Percentiles rank a stretch among this genome's conserved stretches.
These are phyloP conservation scores for Fragaria vesca DNA, from an alignment of 306 rosid genomes.

Conservation along the genomic window DNA sequence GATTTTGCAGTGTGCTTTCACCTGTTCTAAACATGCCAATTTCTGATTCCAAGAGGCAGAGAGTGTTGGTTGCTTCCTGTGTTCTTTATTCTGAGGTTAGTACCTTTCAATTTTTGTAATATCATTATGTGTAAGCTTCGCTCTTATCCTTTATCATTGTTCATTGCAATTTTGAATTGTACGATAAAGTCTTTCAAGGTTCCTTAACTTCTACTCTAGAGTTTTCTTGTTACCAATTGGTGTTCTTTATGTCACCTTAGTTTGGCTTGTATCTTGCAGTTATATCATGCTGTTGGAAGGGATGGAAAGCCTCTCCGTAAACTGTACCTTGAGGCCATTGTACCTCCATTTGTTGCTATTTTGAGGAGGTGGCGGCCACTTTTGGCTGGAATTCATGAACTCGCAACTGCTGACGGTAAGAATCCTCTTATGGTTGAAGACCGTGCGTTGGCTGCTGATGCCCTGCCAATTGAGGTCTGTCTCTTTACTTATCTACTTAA, in stretches of 20 bases:
- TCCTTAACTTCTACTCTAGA: conserved; percentile 5
- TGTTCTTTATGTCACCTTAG: not conserved
- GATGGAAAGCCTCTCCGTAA: conserved; percentile 83
- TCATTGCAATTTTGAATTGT: not conserved
- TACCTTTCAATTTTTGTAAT: not conserved
- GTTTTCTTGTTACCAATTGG: conserved; percentile 19
- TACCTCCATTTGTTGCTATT: conserved; percentile 88
- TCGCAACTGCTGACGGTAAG: conserved; percentile 80
- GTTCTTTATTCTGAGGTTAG: conserved; percentile 95
- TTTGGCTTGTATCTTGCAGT: conserved; percentile 48
- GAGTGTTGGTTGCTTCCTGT: conserved; percentile 91
- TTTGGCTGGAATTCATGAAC: conserved; percentile 95
- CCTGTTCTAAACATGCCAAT: conserved; percentile 96
- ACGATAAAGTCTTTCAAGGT: conserved; percentile 2
- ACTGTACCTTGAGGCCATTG: conserved; percentile 79
- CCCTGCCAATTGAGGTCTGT: conserved; percentile 73
- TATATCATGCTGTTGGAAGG: conserved; percentile 78
- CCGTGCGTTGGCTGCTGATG: conserved; percentile 66
- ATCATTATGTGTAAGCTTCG: not conserved
- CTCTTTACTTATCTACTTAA: not conserved
- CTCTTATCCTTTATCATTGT: not conserved
- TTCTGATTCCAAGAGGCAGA: conserved; percentile 91
- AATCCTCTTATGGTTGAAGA: conserved; percentile 84
- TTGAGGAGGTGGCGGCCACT: conserved; percentile 95
- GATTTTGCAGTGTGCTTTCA: conserved; percentile 80